Evolutionary conservation across 2,329 filamentous ascomycete species (phyloP).

Genomic region (Cladosporium phlei): DNA sequence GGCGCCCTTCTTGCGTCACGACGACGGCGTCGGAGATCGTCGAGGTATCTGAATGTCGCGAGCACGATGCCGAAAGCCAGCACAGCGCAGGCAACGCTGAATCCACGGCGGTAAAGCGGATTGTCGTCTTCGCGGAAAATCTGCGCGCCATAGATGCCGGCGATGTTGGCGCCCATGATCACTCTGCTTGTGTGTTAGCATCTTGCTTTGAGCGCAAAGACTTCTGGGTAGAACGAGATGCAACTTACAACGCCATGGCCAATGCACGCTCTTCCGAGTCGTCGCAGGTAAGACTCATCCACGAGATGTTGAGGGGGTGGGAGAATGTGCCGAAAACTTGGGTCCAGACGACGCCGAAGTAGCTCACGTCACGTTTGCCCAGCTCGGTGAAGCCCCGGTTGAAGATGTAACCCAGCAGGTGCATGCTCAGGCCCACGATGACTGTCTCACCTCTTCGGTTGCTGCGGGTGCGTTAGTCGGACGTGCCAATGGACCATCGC

Average conservation of each 20-base stretch:
- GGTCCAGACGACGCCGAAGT: conserved; percentile 55
- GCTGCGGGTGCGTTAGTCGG: conserved; percentile 24
- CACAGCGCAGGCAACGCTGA: conserved; percentile 43
- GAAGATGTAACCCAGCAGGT: conserved; percentile 51
- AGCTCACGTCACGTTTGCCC: conserved; percentile 39
- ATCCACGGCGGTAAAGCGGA: conserved; percentile 50
- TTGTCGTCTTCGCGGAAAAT: conserved; percentile 53
- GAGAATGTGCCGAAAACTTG: conserved; percentile 53
- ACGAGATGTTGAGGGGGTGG: conserved; percentile 56
- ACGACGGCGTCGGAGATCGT: conserved; percentile 33
- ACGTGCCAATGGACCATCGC: not conserved
- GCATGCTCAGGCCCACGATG: conserved; percentile 44
- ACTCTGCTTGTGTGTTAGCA: too few relatives aligned
- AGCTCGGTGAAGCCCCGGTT: conserved; percentile 51
- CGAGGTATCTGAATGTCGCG: conserved; percentile 41
- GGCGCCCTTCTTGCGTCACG: not conserved
- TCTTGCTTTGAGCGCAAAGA: too few relatives aligned
- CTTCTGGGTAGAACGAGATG: too few relatives aligned
- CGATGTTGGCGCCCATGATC: conserved; percentile 59
- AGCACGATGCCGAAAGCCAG: conserved; percentile 42
- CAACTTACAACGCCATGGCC: conserved; percentile 55
- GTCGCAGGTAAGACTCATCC: conserved; percentile 53
- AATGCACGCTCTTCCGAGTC: conserved; percentile 56
- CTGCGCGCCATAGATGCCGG: conserved; percentile 58
- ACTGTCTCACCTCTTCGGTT: conserved; percentile 51